A percentile compares a stretch with the other conserved stretches of the same genome.
These are phyloP conservation scores for Sporothrix euskadiensis DNA, from an alignment of 2,329 filamentous ascomycete genomes.

Conservation along the genomic window DNA sequence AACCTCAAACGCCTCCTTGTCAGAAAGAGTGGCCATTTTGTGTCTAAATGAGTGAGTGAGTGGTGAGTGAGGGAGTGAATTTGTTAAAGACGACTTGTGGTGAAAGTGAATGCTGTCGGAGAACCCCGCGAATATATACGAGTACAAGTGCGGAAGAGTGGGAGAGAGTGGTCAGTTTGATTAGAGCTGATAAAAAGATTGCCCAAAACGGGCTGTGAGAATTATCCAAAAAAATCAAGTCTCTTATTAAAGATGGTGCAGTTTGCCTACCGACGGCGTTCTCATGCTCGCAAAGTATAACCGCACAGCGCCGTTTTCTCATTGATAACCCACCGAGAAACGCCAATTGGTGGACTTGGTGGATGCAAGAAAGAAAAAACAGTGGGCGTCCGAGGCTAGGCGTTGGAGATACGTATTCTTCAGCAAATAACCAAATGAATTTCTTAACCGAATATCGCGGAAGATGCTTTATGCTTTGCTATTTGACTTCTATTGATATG, in stretches of 20 bases:
- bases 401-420: neutral
- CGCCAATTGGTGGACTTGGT: neutral
- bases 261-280: neutral
- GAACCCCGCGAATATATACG: constrained; percentile 3
- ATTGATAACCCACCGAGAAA: neutral
- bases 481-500: too few relatives aligned
- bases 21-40: constrained; percentile 27
- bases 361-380: neutral
- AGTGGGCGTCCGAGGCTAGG: neutral
- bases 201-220: neutral
- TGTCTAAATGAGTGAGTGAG: neutral
- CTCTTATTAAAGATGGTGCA: neutral
- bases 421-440: neutral
- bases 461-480: too few relatives aligned
- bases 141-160: neutral
- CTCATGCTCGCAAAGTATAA: neutral
- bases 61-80: neutral
- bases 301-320: neutral
- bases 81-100: neutral
- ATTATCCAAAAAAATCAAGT: neutral
- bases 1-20: constrained; percentile 37
- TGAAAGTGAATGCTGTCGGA: neutral
- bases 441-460: neutral
- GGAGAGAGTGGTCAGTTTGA: neutral
- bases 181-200: neutral